Evolutionary conservation across 2,329 filamentous ascomycete genomes (phyloP).

Genomic region (Epichloe glyceriae): DNA sequence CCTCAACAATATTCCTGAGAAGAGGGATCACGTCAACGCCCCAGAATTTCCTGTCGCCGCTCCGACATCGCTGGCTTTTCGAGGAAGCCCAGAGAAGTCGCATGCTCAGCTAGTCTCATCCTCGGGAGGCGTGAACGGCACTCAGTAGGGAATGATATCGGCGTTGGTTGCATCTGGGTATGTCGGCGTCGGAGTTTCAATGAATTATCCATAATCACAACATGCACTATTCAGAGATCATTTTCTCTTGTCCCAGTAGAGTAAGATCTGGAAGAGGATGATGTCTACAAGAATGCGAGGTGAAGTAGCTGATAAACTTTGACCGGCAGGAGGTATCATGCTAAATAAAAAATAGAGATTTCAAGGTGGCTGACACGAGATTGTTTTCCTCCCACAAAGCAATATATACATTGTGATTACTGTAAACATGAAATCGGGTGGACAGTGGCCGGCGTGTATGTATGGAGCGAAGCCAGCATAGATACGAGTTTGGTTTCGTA

Average conservation of each 20-base stretch:
- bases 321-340: background rate
- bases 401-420: background rate
- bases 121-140: slow-evolving; percentile 19
- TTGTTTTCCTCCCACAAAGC: background rate
- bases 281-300: background rate
- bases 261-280: background rate
- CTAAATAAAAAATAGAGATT: background rate
- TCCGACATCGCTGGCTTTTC: slow-evolving; percentile 40
- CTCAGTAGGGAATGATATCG: slow-evolving; percentile 13
- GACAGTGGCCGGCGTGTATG: background rate
- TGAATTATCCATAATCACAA: background rate
- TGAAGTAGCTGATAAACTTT: no score
- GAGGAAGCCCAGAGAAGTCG: slow-evolving; percentile 48
- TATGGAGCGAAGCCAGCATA: background rate
- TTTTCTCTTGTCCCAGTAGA: background rate
- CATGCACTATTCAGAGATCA: background rate
- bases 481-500: background rate
- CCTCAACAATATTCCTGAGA: slow-evolving; percentile 8
- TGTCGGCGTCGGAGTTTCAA: slow-evolving; percentile 6
- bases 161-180: slow-evolving; percentile 6
- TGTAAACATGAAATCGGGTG: background rate
- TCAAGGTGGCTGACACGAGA: background rate
- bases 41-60: slow-evolving; percentile 21
- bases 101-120: slow-evolving; percentile 19
- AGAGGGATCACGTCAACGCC: background rate